Percentiles rank a stretch among this genome's conserved stretches.
phyloP scores from a whole-genome alignment of 352 stramenopile genomes.

The Aphanomyces euteiches region DNA sequence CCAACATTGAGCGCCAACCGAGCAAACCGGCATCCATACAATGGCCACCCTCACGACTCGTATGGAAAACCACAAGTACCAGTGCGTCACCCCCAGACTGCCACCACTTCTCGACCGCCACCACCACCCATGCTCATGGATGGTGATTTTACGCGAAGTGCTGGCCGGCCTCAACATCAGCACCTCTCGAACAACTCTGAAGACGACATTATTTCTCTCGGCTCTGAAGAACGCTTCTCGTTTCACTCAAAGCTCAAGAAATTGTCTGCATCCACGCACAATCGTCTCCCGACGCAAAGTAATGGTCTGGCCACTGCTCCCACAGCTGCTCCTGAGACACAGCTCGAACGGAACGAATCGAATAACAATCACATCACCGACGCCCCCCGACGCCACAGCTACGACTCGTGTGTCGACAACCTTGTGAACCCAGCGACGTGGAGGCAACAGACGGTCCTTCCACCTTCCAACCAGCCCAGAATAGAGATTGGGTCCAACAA shows the following conservation, averaged over 20 bases:
- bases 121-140: neutral
- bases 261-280: too few species aligned
- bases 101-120: too few species aligned
- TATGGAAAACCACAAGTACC: neutral
- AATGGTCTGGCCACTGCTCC: too few species aligned
- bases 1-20: neutral
- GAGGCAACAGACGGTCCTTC: neutral
- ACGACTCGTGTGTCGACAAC: slow-evolving; percentile 21
- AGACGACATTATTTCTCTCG: slow-evolving; percentile 26
- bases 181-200: neutral
- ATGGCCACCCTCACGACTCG: neutral
- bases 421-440: slow-evolving; percentile 15
- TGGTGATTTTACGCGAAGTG: neutral
- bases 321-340: too few species aligned
- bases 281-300: too few species aligned
- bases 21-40: neutral
- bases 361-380: neutral
- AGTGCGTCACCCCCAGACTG: neutral
- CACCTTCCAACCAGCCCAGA: neutral
- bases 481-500: slow-evolving; percentile 18
- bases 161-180: neutral
- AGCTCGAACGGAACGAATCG: neutral
- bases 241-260: neutral
- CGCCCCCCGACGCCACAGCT: slow-evolving; percentile 1
- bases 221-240: slow-evolving; percentile 20